Base-by-base conservation (phyloP, 176 grass and related monocot genomes). In the Saccharum officinarum region DNA sequence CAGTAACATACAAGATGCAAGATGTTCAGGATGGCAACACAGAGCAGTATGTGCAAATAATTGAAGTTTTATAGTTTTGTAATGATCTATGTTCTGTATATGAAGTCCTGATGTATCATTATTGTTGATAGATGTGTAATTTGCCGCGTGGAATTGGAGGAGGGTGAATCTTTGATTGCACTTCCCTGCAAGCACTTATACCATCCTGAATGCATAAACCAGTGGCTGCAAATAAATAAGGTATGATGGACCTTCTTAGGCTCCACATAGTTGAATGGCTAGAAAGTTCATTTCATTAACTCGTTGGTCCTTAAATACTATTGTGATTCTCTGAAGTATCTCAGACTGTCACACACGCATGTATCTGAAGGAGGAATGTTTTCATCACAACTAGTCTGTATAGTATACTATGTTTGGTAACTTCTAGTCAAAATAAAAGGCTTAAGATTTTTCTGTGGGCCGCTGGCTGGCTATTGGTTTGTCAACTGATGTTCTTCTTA, bases 151-250 rank as follows among this genome's bases (percentile, higher is more conserved):
- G 97, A 99, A 79, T 96, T 95, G 72, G 92, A 99, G 87, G 94
- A 96, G 52, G 97, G 87, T 75, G 97, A 99, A 87, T 92, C 90
- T 66, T 90, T 99, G 84, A 80, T 95, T 79, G 81, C 88, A 33
- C 94, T 99, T 68, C 86, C 94, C 46, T 99, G 97, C 92, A 96
- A 96, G 39, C 97, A 99, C 73, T 89, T 88, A 30, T 99, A 99
- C 82, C 94, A 97, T 82, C 79, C 88, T 26, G 94, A 96, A 62
- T 99, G 97, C 86, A 97, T 99, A 82, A 97, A 94, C 76, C 92
- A 97, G 76, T 99, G 94, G 97, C 92, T 99, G 77, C 89, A 99
- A 87, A 96, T 99, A 90, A 99, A 99, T 86, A 99, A 97, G 97
- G 97, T 99, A 88, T 38, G 67, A 33, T 49, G 14, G 13, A 50